Evolutionary conservation across 1,284 basidiomycete species (phyloP).

Genomic region (Ceratobasidium sp.): DNA sequence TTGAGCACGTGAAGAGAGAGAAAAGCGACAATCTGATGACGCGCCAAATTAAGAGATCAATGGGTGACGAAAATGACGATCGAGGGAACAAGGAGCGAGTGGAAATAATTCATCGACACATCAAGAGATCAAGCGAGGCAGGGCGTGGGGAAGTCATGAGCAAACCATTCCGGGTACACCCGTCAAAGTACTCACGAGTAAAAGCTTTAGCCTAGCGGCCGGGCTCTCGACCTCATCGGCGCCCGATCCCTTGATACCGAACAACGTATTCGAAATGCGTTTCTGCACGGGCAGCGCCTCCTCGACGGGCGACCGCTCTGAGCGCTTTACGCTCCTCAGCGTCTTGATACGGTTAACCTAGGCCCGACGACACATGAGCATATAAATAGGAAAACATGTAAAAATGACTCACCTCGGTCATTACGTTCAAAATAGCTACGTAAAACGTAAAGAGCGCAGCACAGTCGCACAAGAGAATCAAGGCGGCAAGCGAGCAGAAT

Average conservation of each 20-base stretch:
- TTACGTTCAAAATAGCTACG: conserved; percentile 84
- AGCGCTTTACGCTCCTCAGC: conserved; percentile 46
- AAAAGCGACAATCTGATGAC: conserved; percentile 76
- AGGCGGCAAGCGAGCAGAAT: conserved; percentile 91
- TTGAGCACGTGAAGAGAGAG: conserved; percentile 89
- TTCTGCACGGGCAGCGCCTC: conserved; percentile 50
- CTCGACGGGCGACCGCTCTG: background rate
- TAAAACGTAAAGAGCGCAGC: conserved; percentile 90
- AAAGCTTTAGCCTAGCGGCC: conserved; percentile 85
- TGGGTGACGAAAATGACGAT: conserved; percentile 8
- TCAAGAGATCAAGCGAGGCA: too few relatives aligned
- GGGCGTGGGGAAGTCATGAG: too few relatives aligned
- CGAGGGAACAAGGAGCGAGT: conserved; percentile 13
- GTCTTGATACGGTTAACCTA: conserved; percentile 63
- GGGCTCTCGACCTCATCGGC: conserved; percentile 71
- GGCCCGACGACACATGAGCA: background rate
- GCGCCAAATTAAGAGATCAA: too few relatives aligned
- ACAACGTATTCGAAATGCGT: conserved; percentile 58
- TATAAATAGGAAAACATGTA: conserved; percentile 5
- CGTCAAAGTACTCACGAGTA: conserved; percentile 63
- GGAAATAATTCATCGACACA: too few relatives aligned
- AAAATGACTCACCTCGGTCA: conserved; percentile 78
- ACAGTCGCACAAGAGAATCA: conserved; percentile 86
- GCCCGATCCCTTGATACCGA: conserved; percentile 71
- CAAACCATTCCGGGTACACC: too few relatives aligned